Percentiles rank a stretch among this genome's conserved stretches.
Conservation (phyloP, 1,284 basidiomycete species). For the Meira nashicola region DNA sequence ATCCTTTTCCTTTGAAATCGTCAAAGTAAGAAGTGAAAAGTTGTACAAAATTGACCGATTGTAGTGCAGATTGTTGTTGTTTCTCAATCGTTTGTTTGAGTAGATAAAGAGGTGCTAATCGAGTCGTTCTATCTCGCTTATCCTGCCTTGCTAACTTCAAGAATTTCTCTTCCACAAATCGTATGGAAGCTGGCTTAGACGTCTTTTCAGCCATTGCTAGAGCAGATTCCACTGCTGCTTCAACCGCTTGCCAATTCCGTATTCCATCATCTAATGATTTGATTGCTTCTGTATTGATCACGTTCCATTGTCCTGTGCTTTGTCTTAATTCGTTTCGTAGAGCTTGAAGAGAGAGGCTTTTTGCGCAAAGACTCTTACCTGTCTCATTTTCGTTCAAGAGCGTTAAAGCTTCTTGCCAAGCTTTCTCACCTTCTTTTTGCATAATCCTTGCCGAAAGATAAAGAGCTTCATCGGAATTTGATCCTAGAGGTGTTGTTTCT, state of each 20-base stretch:
- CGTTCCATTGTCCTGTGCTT: constrained; percentile 43
- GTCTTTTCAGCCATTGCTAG: constrained; percentile 13
- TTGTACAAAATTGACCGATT: constrained; percentile 8
- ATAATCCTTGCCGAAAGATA: constrained; percentile 69
- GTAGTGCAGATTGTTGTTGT: constrained; percentile 56
- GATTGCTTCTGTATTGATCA: constrained; percentile 67
- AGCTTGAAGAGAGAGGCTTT: constrained; percentile 66
- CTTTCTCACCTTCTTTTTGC: constrained; percentile 59
- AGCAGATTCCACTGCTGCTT: not conserved
- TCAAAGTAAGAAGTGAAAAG: constrained; percentile 63
- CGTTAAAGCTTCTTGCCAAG: constrained; percentile 59
- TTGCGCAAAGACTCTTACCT: constrained; percentile 62
- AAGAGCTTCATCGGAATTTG: constrained; percentile 67
- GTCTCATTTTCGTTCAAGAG: constrained; percentile 68
- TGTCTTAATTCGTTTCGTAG: constrained; percentile 38
- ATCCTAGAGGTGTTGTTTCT: constrained; percentile 68
- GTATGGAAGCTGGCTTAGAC: not conserved
- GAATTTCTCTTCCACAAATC: not conserved
- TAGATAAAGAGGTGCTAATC: constrained; percentile 55
- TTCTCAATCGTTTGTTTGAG: constrained; percentile 6
- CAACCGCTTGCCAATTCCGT: constrained; percentile 38
- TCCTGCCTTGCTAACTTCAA: not conserved
- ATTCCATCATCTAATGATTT: constrained; percentile 42
- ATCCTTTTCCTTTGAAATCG: constrained; percentile 70
- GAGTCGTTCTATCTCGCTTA: constrained; percentile 54